Conservation (phyloP, 345 rosid genomes). For the Combretum micranthum region DNA sequence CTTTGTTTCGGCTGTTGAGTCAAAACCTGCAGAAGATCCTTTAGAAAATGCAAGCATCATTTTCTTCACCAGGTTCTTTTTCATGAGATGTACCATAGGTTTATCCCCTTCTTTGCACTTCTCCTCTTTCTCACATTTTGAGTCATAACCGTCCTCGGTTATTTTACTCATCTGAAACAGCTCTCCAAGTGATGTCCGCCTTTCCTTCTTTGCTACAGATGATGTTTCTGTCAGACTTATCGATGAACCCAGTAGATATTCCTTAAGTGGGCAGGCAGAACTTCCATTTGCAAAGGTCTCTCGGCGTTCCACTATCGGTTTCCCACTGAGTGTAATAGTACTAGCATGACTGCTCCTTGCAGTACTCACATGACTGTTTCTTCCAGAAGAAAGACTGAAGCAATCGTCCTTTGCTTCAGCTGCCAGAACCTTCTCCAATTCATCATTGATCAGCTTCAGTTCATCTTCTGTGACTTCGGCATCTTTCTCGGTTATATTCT, state of each 20-base stretch:
- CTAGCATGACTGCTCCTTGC: constrained; percentile 80
- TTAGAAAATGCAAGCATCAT: constrained; percentile 39
- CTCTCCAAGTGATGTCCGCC: constrained; percentile 73
- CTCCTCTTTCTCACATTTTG: constrained; percentile 46
- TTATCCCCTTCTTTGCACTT: constrained; percentile 55
- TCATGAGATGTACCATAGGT: constrained; percentile 46
- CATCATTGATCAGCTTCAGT: constrained; percentile 60
- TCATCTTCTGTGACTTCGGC: constrained; percentile 67
- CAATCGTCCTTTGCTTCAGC: constrained; percentile 60
- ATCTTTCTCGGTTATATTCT: constrained; percentile 57
- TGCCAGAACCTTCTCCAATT: constrained; percentile 61
- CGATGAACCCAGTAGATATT: constrained; percentile 66
- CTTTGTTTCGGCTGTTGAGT: constrained; percentile 53
- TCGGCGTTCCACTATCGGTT: constrained; percentile 37
- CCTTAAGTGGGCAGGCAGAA: constrained; percentile 65
- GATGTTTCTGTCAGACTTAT: constrained; percentile 55
- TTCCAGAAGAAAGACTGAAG: constrained; percentile 50
- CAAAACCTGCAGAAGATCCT: constrained; percentile 28
- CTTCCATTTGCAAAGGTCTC: constrained; percentile 43
- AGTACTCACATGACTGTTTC: constrained; percentile 59
- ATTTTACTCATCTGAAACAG: constrained; percentile 63
- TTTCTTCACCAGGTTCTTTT: constrained; percentile 55
- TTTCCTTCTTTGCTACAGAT: constrained; percentile 49
- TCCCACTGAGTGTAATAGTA: constrained; percentile 66
- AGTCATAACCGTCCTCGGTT: constrained; percentile 32